phyloP scores from a whole-genome alignment of 345 rosid species.

The Eucalyptus pauciflora region DNA sequence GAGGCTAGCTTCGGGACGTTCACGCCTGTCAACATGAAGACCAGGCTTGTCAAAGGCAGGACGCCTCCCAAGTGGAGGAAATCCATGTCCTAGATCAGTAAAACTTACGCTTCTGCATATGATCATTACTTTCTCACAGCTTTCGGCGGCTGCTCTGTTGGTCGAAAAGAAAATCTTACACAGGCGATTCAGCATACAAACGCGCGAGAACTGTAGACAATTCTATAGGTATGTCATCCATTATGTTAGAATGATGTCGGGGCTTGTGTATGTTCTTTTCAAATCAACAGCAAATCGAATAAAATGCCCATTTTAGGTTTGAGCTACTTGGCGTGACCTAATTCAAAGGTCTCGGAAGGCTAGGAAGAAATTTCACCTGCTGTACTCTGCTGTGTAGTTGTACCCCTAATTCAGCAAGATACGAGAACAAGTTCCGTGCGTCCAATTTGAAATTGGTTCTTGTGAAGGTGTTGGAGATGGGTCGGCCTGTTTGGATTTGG shows the following conservation, averaged over 20 bases:
- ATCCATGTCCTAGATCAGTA: slow-evolving; percentile 30
- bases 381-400: neutral
- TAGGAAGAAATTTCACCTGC: neutral
- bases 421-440: neutral
- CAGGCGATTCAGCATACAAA: neutral
- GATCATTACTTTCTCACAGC: neutral
- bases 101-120: neutral
- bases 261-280: neutral
- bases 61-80: slow-evolving; percentile 52
- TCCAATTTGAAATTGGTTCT: neutral
- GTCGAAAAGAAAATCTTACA: neutral
- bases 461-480: neutral
- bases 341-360: neutral
- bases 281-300: neutral
- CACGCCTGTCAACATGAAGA: slow-evolving; percentile 54
- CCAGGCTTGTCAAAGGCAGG: slow-evolving; percentile 42
- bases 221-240: neutral
- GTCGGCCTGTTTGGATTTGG: too few species aligned
- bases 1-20: slow-evolving; percentile 21
- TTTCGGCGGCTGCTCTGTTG: neutral
- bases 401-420: neutral
- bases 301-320: neutral
- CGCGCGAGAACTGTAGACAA: neutral
- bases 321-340: neutral
- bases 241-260: neutral